Evolutionary conservation across 352 stramenopile species (phyloP).

Genomic region (Lagenidium giganteum): DNA sequence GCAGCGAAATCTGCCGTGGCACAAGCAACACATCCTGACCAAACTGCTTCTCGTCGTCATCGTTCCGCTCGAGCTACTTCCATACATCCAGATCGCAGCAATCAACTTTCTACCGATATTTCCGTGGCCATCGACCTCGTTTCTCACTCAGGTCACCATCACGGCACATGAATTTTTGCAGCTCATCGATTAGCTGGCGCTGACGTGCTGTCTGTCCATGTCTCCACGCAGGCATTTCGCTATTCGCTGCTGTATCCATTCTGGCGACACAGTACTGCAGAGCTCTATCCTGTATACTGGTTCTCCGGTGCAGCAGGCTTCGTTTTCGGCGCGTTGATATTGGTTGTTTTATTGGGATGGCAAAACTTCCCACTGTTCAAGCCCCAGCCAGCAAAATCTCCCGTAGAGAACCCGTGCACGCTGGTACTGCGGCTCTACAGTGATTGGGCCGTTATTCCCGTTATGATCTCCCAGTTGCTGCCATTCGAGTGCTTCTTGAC

Average conservation of each 20-base stretch:
- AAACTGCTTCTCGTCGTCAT: slow-evolving; percentile 27
- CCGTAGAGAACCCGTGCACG: slow-evolving; percentile 42
- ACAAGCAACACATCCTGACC: slow-evolving; percentile 16
- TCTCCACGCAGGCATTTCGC: slow-evolving; percentile 26
- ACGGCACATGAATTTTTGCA: slow-evolving; percentile 21
- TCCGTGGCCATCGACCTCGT: too few species aligned
- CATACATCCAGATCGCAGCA: slow-evolving; percentile 37
- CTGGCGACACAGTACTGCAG: slow-evolving; percentile 35
- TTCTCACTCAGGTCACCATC: slow-evolving; percentile 14
- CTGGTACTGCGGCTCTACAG: slow-evolving; percentile 47
- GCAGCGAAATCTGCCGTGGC: slow-evolving; percentile 20
- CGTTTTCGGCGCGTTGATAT: slow-evolving; percentile 26
- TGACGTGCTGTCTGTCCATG: too few species aligned
- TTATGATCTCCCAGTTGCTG: slow-evolving; percentile 48
- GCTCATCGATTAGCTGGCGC: too few species aligned
- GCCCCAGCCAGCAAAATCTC: slow-evolving; percentile 34
- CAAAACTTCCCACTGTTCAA: slow-evolving; percentile 67
- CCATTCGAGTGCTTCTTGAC: slow-evolving; percentile 52
- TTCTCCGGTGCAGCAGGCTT: slow-evolving; percentile 39
- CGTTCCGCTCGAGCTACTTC: slow-evolving; percentile 34
- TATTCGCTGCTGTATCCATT: slow-evolving; percentile 38
- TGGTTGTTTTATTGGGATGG: slow-evolving; percentile 25
- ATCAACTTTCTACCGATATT: slow-evolving; percentile 48
- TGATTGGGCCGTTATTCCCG: slow-evolving; percentile 35
- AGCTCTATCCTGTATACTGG: slow-evolving; percentile 21